These are phyloP conservation scores for Phytophthora pisi DNA, from an alignment of 352 stramenopile genomes.

Conservation along the genomic window DNA sequence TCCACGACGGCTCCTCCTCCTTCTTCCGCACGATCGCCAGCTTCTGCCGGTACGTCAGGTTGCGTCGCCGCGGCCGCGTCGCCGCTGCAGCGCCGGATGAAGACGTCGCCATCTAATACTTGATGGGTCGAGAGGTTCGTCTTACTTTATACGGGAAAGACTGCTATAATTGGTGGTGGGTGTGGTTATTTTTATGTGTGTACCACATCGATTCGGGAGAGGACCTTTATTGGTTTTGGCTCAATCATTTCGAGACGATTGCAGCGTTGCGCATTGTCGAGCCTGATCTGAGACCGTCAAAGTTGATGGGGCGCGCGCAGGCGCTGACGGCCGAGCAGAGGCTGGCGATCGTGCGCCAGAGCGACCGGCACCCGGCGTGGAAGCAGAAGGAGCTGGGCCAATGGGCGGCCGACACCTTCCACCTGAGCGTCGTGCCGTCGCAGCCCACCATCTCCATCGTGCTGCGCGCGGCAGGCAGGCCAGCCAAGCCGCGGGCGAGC, in stretches of 20 bases:
- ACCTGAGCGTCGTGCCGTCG: conserved; percentile 58
- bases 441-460: conserved; percentile 81
- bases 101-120: no score
- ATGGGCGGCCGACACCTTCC: conserved; percentile 70
- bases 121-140: no score
- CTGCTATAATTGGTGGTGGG: no score
- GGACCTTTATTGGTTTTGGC: no score
- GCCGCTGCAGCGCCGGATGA: no score
- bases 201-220: no score
- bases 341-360: conserved; percentile 69
- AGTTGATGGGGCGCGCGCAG: neutral
- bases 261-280: no score
- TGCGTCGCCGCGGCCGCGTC: conserved; percentile 32
- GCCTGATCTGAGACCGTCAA: no score
- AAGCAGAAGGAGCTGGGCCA: conserved; percentile 70
- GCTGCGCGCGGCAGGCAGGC: conserved; percentile 60
- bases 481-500: conserved; percentile 31
- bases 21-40: conserved; percentile 63
- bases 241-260: no score
- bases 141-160: no score
- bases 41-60: conserved; percentile 72
- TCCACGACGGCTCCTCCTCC: conserved; percentile 55
- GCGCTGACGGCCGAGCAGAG: conserved; percentile 70
- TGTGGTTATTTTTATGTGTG: no score
- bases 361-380: conserved; percentile 59